Evolutionary conservation across 192 early-diverging fungal genomes (phyloP).

Genomic region (Backusella morwellensis): DNA sequence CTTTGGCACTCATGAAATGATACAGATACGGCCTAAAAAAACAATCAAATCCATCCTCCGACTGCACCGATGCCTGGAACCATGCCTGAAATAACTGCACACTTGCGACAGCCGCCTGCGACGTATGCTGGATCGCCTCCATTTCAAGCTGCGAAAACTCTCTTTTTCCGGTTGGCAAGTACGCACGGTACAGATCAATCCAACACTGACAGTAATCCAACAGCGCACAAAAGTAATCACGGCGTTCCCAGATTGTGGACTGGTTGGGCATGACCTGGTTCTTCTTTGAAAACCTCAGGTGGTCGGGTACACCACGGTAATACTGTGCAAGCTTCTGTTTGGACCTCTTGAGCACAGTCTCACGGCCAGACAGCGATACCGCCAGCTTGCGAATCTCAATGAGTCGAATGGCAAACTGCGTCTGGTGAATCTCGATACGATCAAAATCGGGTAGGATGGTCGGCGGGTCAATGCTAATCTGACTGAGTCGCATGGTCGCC

Average conservation of each 20-base stretch:
- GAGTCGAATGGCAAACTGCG: constrained; percentile 15
- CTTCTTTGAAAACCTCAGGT: neutral
- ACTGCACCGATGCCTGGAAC: constrained; percentile 10
- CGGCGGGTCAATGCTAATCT: constrained; percentile 22
- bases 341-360: neutral
- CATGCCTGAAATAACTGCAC: constrained; percentile 10
- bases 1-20: constrained; percentile 27
- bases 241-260: constrained; percentile 4
- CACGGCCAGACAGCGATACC: neutral
- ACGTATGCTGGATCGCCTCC: constrained; percentile 14
- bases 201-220: constrained; percentile 28
- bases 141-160: neutral
- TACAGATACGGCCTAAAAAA: constrained; percentile 33
- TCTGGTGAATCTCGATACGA: constrained; percentile 8
- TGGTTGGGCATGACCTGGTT: neutral
- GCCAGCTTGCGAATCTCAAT: constrained; percentile 6
- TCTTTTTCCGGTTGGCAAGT: neutral
- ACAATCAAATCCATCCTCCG: constrained; percentile 20
- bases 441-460: constrained; percentile 11
- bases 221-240: constrained; percentile 18
- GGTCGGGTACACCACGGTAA: neutral
- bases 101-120: constrained; percentile 17
- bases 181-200: constrained; percentile 18
- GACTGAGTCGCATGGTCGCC: constrained; percentile 1
- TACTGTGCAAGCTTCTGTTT: neutral